These are phyloP conservation scores for Cercophora sp. DNA, from an alignment of 495 filamentous ascomycete genomes.

Conservation along the genomic window DNA sequence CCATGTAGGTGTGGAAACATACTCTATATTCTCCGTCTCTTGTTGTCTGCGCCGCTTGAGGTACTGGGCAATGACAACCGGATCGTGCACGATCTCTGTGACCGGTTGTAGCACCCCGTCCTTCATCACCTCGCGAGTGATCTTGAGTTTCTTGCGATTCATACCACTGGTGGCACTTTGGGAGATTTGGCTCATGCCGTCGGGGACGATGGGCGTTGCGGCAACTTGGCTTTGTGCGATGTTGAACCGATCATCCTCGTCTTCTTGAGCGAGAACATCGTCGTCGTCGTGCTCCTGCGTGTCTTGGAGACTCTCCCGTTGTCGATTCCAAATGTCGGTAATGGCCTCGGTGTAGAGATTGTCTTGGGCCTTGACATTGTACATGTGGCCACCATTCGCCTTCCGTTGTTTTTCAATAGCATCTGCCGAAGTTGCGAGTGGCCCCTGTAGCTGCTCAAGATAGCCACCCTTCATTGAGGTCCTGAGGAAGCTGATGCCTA, in stretches of 20 bases:
- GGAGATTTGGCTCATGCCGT: conserved; percentile 83
- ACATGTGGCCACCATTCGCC: conserved; percentile 89
- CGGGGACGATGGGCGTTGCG: conserved; percentile 43
- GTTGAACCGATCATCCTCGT: conserved; percentile 55
- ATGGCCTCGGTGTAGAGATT: conserved; percentile 84
- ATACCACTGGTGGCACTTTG: conserved; percentile 64
- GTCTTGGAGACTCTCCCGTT: conserved; percentile 69
- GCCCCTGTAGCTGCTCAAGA: conserved; percentile 83
- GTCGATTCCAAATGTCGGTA: conserved; percentile 81
- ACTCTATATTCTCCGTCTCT: conserved; percentile 67
- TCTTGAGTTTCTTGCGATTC: conserved; percentile 67
- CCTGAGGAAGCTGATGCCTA: conserved; percentile 92
- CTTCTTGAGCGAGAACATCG: conserved; percentile 57
- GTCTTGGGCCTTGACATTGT: conserved; percentile 93
- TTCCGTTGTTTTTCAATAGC: conserved; percentile 65
- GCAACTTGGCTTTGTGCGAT: conserved; percentile 31
- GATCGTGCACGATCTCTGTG: conserved; percentile 64
- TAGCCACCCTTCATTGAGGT: conserved; percentile 99
- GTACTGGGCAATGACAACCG: conserved; percentile 67
- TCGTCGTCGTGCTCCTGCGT: conserved; percentile 57
- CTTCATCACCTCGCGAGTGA: conserved; percentile 62
- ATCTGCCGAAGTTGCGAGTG: conserved; percentile 75
- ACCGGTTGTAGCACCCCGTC: conserved; percentile 58
- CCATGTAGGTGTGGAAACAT: conserved; percentile 22
- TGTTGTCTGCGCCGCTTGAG: conserved; percentile 46